Evolutionary conservation across 305 asterid genomes (phyloP), one percentile per base, ranked within the genome.

Genomic region (Fraxinus ornus): DNA sequence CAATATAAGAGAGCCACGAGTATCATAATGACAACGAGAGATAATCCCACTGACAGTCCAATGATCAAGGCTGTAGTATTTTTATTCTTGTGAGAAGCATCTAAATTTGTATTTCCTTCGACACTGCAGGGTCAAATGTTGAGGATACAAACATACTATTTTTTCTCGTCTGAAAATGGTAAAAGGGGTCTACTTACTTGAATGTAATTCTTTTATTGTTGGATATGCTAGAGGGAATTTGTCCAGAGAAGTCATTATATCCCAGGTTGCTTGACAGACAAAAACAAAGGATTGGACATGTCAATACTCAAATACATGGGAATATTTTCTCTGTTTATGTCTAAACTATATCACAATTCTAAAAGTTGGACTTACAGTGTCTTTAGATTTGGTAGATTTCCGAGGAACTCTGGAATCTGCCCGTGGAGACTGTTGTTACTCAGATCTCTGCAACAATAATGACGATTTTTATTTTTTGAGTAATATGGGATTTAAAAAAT

Each of bases 391-490:
- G 91, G 87, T 7, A 88, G 78, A 7, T 80, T 24, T 4, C 89
- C 89, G 66, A 88, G 88, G 70, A 85, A 88, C n/a, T 71, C 78
- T 72, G 88, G 91, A 57, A 86, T 85, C 52, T 84, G 28, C 64
- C 91, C 89, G 73, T 10, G 52, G 12, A 88, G 76, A 60, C 52
- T 66, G 19, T 84, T 84, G 3, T 68, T 80, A 75, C 81, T 80
- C 78, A 85, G 64, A 78, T 85, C 85, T 81, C 83, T 85, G 83
- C 39, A 75, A 73, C 30, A 55, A 41, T 10, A 76, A 74, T 7
- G 26, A 30, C 52, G 17, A 7, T 2, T 30, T 30, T 30, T 30
- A 0, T 30, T 30, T 30, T 57, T 57, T 19, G 3, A 7, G 4
- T 60, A 21, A 60, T 60, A 19, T 21, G 28, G 13, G 70, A 60